These are phyloP conservation scores for Debaryomycetaceae sp. DNA, from an alignment of 1,139 yeast genomes.

Conservation along the genomic window DNA sequence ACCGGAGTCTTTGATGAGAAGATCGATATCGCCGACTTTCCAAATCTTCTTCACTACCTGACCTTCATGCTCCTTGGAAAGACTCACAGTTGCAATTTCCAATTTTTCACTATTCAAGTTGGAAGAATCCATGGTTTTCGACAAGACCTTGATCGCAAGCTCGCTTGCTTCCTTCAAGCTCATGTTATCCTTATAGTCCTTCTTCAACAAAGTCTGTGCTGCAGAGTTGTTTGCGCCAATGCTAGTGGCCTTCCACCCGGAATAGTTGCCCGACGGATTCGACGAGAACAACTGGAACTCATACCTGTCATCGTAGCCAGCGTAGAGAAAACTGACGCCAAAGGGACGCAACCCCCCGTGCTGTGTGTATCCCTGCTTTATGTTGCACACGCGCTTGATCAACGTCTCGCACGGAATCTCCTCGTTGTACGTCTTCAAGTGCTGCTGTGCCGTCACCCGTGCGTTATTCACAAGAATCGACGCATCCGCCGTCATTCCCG, in stretches of 20 bases:
- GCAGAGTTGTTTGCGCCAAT: constrained; percentile 96
- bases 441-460: constrained; percentile 79
- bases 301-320: constrained; percentile 89
- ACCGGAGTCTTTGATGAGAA: constrained; percentile 69
- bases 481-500: constrained; percentile 98
- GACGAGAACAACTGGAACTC: constrained; percentile 92
- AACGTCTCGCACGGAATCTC: constrained; percentile 89
- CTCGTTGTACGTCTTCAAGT: constrained; percentile 82
- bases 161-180: constrained; percentile 77
- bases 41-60: constrained; percentile 69
- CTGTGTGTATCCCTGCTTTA: constrained; percentile 97
- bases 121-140: constrained; percentile 91
- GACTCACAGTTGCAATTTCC: constrained; percentile 74
- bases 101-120: constrained; percentile 82
- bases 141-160: constrained; percentile 84
- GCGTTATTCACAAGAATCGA: constrained; percentile 86
- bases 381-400: constrained; percentile 85
- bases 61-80: constrained; percentile 48
- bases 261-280: constrained; percentile 95
- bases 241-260: constrained; percentile 98
- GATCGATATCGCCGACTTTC: constrained; percentile 74
- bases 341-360: constrained; percentile 98
- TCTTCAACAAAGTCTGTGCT: constrained; percentile 92
- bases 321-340: constrained; percentile 94
- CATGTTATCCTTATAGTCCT: constrained; percentile 86